phyloP scores from a whole-genome alignment of 78 protist genomes.

The Cavenderia fasciculata region DNA sequence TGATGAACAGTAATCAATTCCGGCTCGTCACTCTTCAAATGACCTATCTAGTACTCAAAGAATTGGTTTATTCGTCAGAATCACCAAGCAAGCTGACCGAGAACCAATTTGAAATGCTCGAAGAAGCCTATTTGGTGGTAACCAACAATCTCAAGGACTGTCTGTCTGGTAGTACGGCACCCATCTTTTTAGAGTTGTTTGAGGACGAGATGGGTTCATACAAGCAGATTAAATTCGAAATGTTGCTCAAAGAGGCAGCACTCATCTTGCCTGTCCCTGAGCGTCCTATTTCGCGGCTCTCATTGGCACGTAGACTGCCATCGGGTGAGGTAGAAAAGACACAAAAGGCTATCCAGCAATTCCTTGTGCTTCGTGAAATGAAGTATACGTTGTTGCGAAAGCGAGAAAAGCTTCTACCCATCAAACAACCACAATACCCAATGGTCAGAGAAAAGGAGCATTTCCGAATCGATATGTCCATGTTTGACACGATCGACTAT shows the following conservation, averaged over 20 bases:
- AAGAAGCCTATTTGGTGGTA: slow-evolving; percentile 59
- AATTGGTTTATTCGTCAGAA: slow-evolving; percentile 75
- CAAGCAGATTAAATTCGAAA: slow-evolving; percentile 58
- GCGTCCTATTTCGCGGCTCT: slow-evolving; percentile 37
- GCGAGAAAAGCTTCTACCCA: slow-evolving; percentile 57
- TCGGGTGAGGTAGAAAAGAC: slow-evolving; percentile 79
- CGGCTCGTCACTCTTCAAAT: slow-evolving; percentile 77
- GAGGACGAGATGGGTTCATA: slow-evolving; percentile 73
- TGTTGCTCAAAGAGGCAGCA: slow-evolving; percentile 38
- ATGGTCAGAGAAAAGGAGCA: slow-evolving; percentile 28
- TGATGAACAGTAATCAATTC: slow-evolving; percentile 71
- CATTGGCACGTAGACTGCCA: slow-evolving; percentile 59
- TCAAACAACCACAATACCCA: slow-evolving; percentile 64
- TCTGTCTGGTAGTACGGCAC: slow-evolving; percentile 28
- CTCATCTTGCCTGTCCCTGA: slow-evolving; percentile 71
- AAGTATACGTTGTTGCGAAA: slow-evolving; percentile 46
- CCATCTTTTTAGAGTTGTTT: slow-evolving; percentile 73
- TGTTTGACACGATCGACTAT: slow-evolving; percentile 43
- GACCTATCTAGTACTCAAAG: slow-evolving; percentile 71
- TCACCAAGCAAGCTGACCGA: slow-evolving; percentile 64
- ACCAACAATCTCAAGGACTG: slow-evolving; percentile 54
- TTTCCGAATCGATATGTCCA: slow-evolving; percentile 34
- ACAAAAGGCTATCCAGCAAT: slow-evolving; percentile 80
- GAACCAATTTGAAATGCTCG: slow-evolving; percentile 39
- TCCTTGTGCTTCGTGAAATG: slow-evolving; percentile 71